Evolutionary conservation across 2,329 filamentous ascomycete genomes (phyloP).

Genomic region (Cytospora mali): DNA sequence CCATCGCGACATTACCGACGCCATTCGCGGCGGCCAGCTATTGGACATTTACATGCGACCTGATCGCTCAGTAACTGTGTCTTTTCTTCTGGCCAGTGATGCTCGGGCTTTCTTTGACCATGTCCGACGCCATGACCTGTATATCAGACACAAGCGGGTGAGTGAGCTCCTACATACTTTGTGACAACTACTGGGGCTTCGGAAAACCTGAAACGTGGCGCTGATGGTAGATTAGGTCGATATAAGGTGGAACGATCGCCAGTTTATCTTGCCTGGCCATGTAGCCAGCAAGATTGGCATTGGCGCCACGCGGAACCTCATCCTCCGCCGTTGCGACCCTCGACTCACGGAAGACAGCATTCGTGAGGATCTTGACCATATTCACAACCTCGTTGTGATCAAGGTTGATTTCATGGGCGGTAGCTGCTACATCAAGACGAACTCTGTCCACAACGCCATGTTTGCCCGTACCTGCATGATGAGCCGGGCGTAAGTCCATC

Average conservation of each 20-base stretch:
- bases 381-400: conserved; percentile 76
- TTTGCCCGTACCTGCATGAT: conserved; percentile 81
- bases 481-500: conserved; percentile 52
- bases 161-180: conserved; percentile 35
- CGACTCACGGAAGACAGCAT: conserved; percentile 65
- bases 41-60: conserved; percentile 67
- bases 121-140: conserved; percentile 66
- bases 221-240: conserved; percentile 56
- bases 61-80: conserved; percentile 65
- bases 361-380: conserved; percentile 77
- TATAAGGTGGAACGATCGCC: conserved; percentile 70
- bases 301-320: conserved; percentile 74
- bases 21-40: conserved; percentile 70
- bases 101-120: conserved; percentile 68
- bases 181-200: conserved; percentile 5
- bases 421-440: conserved; percentile 71
- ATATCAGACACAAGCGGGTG: conserved; percentile 69
- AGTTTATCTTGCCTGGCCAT: conserved; percentile 66
- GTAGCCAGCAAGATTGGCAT: conserved; percentile 64
- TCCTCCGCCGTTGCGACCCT: conserved; percentile 62
- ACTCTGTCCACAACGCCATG: conserved; percentile 74
- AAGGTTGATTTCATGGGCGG: conserved; percentile 60
- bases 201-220: neutral
- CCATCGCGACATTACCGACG: conserved; percentile 65
- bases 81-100: conserved; percentile 67